phyloP scores from a whole-genome alignment of 768 basidiomycete genomes.

The Strobilomyces dryophilus region DNA sequence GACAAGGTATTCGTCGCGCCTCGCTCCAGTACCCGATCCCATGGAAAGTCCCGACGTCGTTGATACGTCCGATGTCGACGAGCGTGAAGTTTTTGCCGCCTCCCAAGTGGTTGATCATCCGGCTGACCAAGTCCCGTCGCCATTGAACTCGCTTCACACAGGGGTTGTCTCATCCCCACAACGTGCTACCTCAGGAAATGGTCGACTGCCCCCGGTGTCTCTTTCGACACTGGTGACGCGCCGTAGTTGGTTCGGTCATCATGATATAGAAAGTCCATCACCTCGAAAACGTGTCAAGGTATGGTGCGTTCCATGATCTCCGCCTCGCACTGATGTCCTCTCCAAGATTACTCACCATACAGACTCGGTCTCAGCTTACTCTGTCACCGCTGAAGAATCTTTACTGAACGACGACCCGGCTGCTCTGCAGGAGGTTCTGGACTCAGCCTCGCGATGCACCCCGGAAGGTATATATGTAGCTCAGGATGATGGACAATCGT shows the following conservation, averaged over 20 bases:
- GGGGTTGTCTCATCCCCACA: conserved; percentile 1
- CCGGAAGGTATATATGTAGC: background rate
- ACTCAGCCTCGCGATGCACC: background rate
- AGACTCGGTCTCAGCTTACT: background rate
- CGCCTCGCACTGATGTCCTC: conserved; percentile 9
- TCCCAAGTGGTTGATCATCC: conserved; percentile 9
- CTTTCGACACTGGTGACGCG: background rate
- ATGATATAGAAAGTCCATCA: conserved; percentile 16
- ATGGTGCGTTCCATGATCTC: background rate
- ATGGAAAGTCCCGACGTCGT: conserved; percentile 40
- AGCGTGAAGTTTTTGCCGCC: conserved; percentile 41
- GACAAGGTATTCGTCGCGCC: conserved; percentile 5
- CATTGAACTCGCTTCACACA: background rate
- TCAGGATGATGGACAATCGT: background rate
- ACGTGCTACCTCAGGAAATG: background rate
- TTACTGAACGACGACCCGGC: background rate
- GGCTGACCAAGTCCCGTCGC: background rate
- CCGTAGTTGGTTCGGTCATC: conserved; percentile 2
- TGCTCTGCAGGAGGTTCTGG: background rate
- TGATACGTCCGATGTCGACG: conserved; percentile 63
- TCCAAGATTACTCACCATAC: conserved; percentile 18
- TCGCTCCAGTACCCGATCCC: background rate
- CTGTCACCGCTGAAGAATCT: background rate
- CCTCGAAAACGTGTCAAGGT: conserved; percentile 40
- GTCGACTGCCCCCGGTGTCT: background rate